Base-by-base conservation (phyloP, 305 asterid genomes). In the Striga hermonthica region DNA sequence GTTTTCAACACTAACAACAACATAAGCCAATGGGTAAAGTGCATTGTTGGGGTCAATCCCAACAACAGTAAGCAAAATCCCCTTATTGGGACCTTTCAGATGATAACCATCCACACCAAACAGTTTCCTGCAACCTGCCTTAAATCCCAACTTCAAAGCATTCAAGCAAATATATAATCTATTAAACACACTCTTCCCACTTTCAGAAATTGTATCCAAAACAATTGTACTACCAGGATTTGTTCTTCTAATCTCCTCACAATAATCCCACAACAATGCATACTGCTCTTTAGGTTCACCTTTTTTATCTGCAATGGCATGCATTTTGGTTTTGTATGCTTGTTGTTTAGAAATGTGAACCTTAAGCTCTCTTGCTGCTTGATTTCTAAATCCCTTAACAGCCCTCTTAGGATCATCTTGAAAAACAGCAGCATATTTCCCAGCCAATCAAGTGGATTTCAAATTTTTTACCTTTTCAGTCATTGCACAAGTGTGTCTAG, bases 41-140 rank as follows among this genome's bases (percentile, higher is more conserved):
- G 10, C 10, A 31, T 60, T 40, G n/a, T 39, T 13, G 4, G 53
- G 38, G 12, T 60, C 38, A 12, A 60, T 6, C 2, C 52, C 53
- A 6, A 40, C 65, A 3, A n/a, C 36, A 6, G 38, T 60, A 5
- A 60, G 4, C 2, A 40, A 6, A 3, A 60, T 36, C 5, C 65
- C 66, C 3, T 9, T 8, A 4, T 3, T 6, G 10, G 66, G 55
- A 9, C 41, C 54, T 31, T 44, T 61, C 9, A 61, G 28, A 9
- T 61, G 66, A 6, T 40, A 61, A 7, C 55, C 55, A 61, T 43
- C 55, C 5, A 61, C 54, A n/a, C 66, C 40, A 3, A 61, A 16
- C 0, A 61, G 9, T 14, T 14, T 15, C 15, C 66, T 43, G 41
- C 66, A 44, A 0, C 66, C 54, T 7, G 15, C 41, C 43, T 1